phyloP scores from a whole-genome alignment of 2,329 filamentous ascomycete species.

The Raffaelea deltoideospora region DNA sequence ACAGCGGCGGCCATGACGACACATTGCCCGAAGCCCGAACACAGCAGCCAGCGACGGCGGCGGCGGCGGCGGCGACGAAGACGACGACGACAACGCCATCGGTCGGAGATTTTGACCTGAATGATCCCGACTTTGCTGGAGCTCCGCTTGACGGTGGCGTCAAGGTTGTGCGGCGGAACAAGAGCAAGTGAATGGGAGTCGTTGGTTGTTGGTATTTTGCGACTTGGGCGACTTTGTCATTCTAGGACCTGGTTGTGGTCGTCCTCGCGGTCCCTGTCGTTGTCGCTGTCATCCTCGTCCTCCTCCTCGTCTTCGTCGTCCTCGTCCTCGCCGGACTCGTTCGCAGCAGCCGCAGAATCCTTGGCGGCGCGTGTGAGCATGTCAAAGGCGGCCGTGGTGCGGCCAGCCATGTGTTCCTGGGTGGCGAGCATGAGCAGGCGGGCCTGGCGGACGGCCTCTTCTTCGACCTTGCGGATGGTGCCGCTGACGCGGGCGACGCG shows the following conservation, averaged over 20 bases:
- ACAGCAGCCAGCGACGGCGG: slow-evolving; percentile 16
- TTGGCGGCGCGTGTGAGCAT: slow-evolving; percentile 16
- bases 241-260: too few relatives aligned
- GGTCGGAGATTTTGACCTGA: too few relatives aligned
- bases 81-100: slow-evolving; percentile 19
- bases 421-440: slow-evolving; percentile 56
- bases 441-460: slow-evolving; percentile 72
- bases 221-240: too few relatives aligned
- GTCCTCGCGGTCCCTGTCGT: background rate
- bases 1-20: too few relatives aligned
- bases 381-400: slow-evolving; percentile 15
- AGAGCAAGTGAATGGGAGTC: too few relatives aligned
- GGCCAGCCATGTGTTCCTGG: slow-evolving; percentile 31
- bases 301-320: slow-evolving; percentile 30
- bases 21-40: too few relatives aligned
- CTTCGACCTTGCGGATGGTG: slow-evolving; percentile 82
- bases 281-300: slow-evolving; percentile 6
- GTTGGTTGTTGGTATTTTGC: too few relatives aligned
- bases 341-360: slow-evolving; percentile 27
- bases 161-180: slow-evolving; percentile 52
- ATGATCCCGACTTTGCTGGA: too few relatives aligned
- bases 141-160: slow-evolving; percentile 49
- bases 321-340: slow-evolving; percentile 29
- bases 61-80: slow-evolving; percentile 22
- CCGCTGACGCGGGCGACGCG: slow-evolving; percentile 78